phyloP scores from a whole-genome alignment of 2,329 filamentous ascomycete species.

The Monosporascus sp. region DNA sequence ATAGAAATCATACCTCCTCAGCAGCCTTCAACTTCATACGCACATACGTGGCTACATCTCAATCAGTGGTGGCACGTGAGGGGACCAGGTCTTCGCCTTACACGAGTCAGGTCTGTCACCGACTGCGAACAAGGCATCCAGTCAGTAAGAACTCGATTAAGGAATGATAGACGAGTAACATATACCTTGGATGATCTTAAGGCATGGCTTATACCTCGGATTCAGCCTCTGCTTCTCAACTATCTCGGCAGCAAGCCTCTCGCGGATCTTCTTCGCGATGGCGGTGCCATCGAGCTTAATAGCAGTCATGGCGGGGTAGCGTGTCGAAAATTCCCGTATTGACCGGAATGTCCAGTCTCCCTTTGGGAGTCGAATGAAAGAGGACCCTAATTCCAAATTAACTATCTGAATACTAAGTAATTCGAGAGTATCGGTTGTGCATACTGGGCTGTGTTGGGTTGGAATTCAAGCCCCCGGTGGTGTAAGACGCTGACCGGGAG shows the following conservation, averaged over 20 bases:
- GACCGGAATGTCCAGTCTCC: not conserved
- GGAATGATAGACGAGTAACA: conserved; percentile 7
- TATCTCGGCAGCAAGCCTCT: conserved; percentile 75
- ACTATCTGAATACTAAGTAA: too few species aligned
- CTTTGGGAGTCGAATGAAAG: not conserved
- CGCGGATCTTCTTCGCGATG: conserved; percentile 87
- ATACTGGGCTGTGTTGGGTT: not conserved
- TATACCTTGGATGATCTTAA: conserved; percentile 93
- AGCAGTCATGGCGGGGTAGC: conserved; percentile 67
- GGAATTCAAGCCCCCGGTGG: not conserved
- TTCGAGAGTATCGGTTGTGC: too few species aligned
- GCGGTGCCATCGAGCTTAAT: conserved; percentile 93
- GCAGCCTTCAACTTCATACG: conserved; percentile 99
- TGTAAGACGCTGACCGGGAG: not conserved
- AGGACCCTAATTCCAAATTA: not conserved
- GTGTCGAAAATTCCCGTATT: conserved; percentile 38
- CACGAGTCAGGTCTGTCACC: conserved; percentile 89
- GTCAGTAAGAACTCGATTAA: conserved; percentile 7
- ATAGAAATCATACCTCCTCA: conserved; percentile 59
- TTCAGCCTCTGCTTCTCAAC: conserved; percentile 74
- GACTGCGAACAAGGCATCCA: conserved; percentile 48
- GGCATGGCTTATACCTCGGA: conserved; percentile 78
- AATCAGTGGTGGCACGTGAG: conserved; percentile 25
- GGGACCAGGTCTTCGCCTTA: conserved; percentile 38
- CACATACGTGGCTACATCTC: conserved; percentile 79